These are phyloP conservation scores for Dysphania ambrosioides DNA, from an alignment of 148 eudicot genomes.

Conservation along the genomic window DNA sequence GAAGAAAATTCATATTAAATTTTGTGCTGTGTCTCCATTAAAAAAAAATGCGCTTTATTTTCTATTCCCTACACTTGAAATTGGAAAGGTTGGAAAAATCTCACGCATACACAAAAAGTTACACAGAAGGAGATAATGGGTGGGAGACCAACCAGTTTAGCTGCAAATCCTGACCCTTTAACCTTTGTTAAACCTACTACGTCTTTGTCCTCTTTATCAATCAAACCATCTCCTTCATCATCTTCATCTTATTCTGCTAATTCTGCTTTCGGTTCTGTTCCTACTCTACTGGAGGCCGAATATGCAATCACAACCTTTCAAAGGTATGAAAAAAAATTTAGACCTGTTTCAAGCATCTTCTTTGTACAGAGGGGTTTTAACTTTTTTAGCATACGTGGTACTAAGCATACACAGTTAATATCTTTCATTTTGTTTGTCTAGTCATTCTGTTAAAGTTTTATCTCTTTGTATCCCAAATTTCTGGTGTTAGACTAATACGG, in stretches of 20 bases:
- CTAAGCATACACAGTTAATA: too few species aligned
- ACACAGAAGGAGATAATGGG: conserved; percentile 3
- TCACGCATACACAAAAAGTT: not conserved
- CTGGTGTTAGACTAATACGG: too few species aligned
- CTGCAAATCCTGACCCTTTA: not conserved
- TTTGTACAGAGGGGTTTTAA: too few species aligned
- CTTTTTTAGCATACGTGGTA: too few species aligned
- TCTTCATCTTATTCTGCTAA: conserved; percentile 17
- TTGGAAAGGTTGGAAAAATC: not conserved
- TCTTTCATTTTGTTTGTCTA: too few species aligned
- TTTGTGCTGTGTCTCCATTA: too few species aligned
- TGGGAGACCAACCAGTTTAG: conserved; percentile 1
- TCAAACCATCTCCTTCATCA: not conserved
- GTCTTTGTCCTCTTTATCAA: not conserved
- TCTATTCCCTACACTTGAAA: not conserved
- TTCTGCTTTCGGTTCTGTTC: conserved; percentile 36
- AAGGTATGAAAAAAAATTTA: conserved; percentile 25
- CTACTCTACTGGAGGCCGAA: conserved; percentile 34
- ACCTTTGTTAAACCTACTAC: not conserved
- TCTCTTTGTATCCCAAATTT: too few species aligned
- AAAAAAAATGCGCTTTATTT: not conserved
- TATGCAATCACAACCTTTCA: conserved; percentile 42
- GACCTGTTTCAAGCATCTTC: too few species aligned
- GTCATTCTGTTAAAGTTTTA: too few species aligned
- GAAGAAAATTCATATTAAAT: too few species aligned